Evolutionary conservation across 257 asterid genomes (phyloP).

Genomic region (Scutellaria baicalensis): DNA sequence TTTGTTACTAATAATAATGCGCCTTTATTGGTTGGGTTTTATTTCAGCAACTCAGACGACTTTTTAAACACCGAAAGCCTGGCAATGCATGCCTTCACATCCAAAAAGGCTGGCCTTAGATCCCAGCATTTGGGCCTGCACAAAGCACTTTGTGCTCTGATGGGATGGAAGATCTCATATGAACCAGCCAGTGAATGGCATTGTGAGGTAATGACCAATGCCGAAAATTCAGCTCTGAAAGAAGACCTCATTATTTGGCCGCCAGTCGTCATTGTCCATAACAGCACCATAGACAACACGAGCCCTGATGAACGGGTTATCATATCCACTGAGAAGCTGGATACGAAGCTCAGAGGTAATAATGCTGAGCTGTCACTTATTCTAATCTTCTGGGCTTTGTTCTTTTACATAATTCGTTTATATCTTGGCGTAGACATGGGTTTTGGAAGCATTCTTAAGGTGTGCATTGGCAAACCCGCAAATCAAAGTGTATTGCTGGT

Average conservation of each 20-base stretch:
- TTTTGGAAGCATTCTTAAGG: slow-evolving; percentile 46
- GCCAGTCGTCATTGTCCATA: slow-evolving; percentile 55
- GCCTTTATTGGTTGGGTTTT: slow-evolving; percentile 3
- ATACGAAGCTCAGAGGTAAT: slow-evolving; percentile 48
- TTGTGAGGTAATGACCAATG: slow-evolving; percentile 32
- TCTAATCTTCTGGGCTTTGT: not conserved
- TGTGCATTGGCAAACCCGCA: slow-evolving; percentile 55
- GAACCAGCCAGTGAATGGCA: slow-evolving; percentile 36
- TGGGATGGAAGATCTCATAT: slow-evolving; percentile 57
- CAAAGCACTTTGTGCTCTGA: slow-evolving; percentile 57
- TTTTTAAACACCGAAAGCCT: slow-evolving; percentile 49
- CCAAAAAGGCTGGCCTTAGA: slow-evolving; percentile 36
- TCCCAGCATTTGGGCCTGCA: slow-evolving; percentile 74
- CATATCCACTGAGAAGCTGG: slow-evolving; percentile 48
- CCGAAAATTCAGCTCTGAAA: slow-evolving; percentile 34
- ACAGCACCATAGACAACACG: slow-evolving; percentile 33
- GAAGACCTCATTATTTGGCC: slow-evolving; percentile 79
- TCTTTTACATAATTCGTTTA: not conserved
- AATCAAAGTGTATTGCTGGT: slow-evolving; percentile 56
- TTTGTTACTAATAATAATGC: not conserved
- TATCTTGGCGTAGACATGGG: slow-evolving; percentile 41
- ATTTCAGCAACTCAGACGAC: slow-evolving; percentile 49
- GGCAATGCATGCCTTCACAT: slow-evolving; percentile 55
- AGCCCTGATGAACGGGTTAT: slow-evolving; percentile 36
- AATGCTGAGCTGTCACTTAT: not conserved